Evolutionary conservation across 345 rosid genomes (phyloP).

Genomic region (Bruguiera parviflora): DNA sequence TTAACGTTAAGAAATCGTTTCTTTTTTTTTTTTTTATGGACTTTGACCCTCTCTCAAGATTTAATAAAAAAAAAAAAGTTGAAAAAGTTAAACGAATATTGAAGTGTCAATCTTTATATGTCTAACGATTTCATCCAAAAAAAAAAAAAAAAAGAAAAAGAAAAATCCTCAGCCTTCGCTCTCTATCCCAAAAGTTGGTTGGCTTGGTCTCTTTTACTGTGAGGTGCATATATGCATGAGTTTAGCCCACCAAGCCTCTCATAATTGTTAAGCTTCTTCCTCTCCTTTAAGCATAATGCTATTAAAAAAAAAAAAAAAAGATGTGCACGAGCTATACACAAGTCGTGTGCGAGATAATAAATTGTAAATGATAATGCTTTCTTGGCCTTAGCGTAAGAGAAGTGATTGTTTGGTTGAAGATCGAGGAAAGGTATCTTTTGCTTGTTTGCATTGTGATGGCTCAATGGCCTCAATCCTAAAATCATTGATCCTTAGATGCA

Average conservation of each 20-base stretch:
- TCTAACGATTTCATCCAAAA: too few species aligned
- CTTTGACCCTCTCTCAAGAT: too few species aligned
- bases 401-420: slow-evolving; percentile 7
- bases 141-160: not conserved
- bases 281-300: not conserved
- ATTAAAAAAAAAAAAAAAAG: not conserved
- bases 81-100: too few species aligned
- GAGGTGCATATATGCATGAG: not conserved
- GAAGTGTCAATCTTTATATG: too few species aligned
- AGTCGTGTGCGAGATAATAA: slow-evolving; percentile 26
- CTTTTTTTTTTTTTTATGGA: not conserved
- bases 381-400: slow-evolving; percentile 12
- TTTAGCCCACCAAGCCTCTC: slow-evolving; percentile 10
- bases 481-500: too few species aligned
- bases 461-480: too few species aligned
- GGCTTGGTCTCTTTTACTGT: not conserved
- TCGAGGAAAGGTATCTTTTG: not conserved
- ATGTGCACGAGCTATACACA: slow-evolving; percentile 15
- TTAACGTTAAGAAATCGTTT: too few species aligned
- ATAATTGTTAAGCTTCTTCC: slow-evolving; percentile 21
- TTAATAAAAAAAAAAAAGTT: too few species aligned
- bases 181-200: not conserved
- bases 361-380: slow-evolving; percentile 14
- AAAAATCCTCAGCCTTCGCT: not conserved
- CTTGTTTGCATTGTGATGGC: not conserved